These are phyloP conservation scores for Entomortierella beljakovae DNA, from an alignment of 192 early-diverging fungal genomes.

Conservation along the genomic window DNA sequence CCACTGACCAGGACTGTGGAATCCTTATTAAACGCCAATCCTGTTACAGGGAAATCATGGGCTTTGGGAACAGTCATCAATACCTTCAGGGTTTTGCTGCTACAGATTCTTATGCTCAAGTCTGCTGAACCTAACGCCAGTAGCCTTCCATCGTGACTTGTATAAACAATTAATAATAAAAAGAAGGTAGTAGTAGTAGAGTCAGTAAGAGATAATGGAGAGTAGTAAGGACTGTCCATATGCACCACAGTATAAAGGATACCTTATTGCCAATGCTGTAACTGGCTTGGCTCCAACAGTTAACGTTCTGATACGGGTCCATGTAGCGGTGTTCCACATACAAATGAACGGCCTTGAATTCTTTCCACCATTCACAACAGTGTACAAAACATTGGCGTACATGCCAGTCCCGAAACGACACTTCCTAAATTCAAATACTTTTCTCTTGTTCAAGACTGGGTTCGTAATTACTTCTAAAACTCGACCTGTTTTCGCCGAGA, in stretches of 20 bases:
- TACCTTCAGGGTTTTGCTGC: slow-evolving; percentile 68
- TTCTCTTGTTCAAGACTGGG: slow-evolving; percentile 55
- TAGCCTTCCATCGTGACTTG: slow-evolving; percentile 75
- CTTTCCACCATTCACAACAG: slow-evolving; percentile 71
- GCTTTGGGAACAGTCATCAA: slow-evolving; percentile 72
- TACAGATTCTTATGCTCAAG: slow-evolving; percentile 74
- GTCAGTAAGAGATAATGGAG: background rate
- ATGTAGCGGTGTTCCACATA: slow-evolving; percentile 69
- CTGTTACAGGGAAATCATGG: slow-evolving; percentile 85
- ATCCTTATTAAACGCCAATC: slow-evolving; percentile 77
- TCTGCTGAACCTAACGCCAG: slow-evolving; percentile 82
- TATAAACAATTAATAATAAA: slow-evolving; percentile 1
- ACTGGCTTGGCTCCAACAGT: slow-evolving; percentile 68
- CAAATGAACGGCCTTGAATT: slow-evolving; percentile 67
- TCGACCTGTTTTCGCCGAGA: slow-evolving; percentile 55
- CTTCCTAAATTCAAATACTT: slow-evolving; percentile 58
- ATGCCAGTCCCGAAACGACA: slow-evolving; percentile 69
- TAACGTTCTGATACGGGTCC: slow-evolving; percentile 62
- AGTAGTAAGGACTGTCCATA: too few relatives aligned
- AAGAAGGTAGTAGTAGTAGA: background rate
- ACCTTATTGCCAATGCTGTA: slow-evolving; percentile 77
- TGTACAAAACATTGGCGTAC: slow-evolving; percentile 68
- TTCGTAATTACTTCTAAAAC: slow-evolving; percentile 60
- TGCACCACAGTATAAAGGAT: background rate
- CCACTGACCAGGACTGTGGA: slow-evolving; percentile 78